phyloP scores from a whole-genome alignment of 352 stramenopile species.

The Pythium rishiriense region DNA sequence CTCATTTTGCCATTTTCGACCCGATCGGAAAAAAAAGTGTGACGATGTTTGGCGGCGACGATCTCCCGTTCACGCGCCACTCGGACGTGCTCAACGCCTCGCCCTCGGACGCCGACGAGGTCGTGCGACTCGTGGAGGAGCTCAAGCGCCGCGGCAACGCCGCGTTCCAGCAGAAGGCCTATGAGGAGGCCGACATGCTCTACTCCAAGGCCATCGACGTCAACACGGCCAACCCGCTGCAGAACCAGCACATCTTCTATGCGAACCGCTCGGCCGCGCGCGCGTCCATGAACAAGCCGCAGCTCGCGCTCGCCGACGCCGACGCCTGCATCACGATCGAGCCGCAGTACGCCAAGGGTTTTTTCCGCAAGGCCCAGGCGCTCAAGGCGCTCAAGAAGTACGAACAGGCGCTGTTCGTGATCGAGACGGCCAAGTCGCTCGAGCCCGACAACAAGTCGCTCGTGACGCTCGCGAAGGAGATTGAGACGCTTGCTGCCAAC shows the following conservation, averaged over 20 bases:
- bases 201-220: slow-evolving; percentile 95
- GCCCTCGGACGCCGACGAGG: slow-evolving; percentile 45
- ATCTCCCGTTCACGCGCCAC: slow-evolving; percentile 72
- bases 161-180: slow-evolving; percentile 79
- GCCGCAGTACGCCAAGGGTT: slow-evolving; percentile 76
- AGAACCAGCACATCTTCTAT: slow-evolving; percentile 84
- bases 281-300: slow-evolving; percentile 76
- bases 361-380: slow-evolving; percentile 83
- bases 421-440: slow-evolving; percentile 61
- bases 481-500: slow-evolving; percentile 62
- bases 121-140: slow-evolving; percentile 78
- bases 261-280: slow-evolving; percentile 89
- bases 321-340: slow-evolving; percentile 60
- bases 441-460: slow-evolving; percentile 81
- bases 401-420: slow-evolving; percentile 55
- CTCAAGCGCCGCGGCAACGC: slow-evolving; percentile 88
- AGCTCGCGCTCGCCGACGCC: slow-evolving; percentile 65
- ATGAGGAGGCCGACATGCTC: slow-evolving; percentile 94
- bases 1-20: slow-evolving; percentile 4
- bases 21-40: neutral
- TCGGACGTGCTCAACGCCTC: slow-evolving; percentile 76
- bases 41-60: slow-evolving; percentile 72
- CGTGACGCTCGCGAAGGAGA: slow-evolving; percentile 55
- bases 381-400: slow-evolving; percentile 70
- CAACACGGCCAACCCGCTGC: slow-evolving; percentile 47